A percentile compares a stretch with the other conserved stretches of the same genome.
Conservation (phyloP, 176 grass and related monocot species). For the Metroxylon sagu region DNA sequence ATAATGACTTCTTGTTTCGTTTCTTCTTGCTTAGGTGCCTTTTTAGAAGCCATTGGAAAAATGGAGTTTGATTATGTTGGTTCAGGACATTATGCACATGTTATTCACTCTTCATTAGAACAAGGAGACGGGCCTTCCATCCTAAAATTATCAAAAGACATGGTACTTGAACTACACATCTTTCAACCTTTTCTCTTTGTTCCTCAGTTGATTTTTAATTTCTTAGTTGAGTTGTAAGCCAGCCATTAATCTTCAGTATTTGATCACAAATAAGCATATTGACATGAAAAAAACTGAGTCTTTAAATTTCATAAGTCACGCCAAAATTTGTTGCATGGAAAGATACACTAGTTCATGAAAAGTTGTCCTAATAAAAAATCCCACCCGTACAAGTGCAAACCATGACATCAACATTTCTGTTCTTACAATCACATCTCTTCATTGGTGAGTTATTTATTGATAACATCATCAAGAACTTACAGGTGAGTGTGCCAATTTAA, state of each 20-base stretch:
- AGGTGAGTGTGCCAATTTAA: no score
- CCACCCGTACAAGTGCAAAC: no score
- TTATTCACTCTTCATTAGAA: conserved; percentile 40
- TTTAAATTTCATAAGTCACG: no score
- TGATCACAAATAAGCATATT: no score
- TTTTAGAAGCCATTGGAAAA: conserved; percentile 68
- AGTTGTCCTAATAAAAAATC: no score
- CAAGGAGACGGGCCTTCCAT: conserved; percentile 31
- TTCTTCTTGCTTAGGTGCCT: conserved; percentile 51
- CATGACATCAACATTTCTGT: no score
- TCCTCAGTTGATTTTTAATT: conserved; percentile 3
- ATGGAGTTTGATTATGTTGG: conserved; percentile 89
- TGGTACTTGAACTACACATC: conserved; percentile 15
- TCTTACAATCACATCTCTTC: no score
- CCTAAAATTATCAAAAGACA: conserved; percentile 74
- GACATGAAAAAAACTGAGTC: no score
- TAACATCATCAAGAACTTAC: no score
- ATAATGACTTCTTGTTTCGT: background rate
- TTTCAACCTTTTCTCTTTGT: background rate
- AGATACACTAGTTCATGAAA: no score
- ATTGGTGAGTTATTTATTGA: no score
- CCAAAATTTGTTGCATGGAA: no score
- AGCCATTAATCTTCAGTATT: conserved; percentile 1
- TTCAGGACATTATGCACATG: conserved; percentile 93
- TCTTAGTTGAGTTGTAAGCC: conserved; percentile 6